These are phyloP conservation scores for Fonsecaea pedrosoi DNA, from an alignment of 2,329 filamentous ascomycete species.

Conservation along the genomic window DNA sequence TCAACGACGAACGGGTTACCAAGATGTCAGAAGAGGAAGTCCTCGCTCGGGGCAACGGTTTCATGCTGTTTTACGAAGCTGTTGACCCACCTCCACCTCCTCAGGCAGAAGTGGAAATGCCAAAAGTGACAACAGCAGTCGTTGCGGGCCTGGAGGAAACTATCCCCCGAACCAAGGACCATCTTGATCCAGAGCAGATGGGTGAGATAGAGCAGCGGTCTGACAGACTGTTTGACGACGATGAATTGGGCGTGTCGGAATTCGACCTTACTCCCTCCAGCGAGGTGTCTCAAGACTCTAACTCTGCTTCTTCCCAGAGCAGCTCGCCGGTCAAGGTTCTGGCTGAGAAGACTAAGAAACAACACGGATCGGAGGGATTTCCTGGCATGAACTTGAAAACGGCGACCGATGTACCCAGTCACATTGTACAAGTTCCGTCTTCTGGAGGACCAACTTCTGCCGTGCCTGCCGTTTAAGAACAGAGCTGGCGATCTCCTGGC, in stretches of 20 bases:
- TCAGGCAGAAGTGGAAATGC: not conserved
- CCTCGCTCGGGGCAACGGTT: conserved; percentile 78
- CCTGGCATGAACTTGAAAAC: conserved; percentile 15
- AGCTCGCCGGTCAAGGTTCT: conserved; percentile 12
- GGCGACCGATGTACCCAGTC: not conserved
- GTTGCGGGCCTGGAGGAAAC: not conserved
- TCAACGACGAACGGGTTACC: conserved; percentile 87
- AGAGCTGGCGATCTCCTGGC: not conserved
- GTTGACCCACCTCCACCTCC: not conserved
- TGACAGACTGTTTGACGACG: not conserved
- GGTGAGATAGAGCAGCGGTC: not conserved
- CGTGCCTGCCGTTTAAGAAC: conserved; percentile 2
- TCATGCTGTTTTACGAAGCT: conserved; percentile 96
- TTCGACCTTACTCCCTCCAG: conserved; percentile 2
- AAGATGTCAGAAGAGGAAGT: conserved; percentile 76
- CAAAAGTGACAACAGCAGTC: not conserved
- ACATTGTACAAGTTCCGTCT: conserved; percentile 1
- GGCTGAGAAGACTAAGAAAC: not conserved
- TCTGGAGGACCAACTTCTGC: not conserved
- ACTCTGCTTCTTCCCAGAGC: conserved; percentile 11
- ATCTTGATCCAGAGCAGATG: not conserved
- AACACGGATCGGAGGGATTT: not conserved
- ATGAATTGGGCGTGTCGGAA: conserved; percentile 2
- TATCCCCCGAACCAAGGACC: not conserved
- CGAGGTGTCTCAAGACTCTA: conserved; percentile 6